Base-by-base conservation (phyloP, 2,329 filamentous ascomycete species). In the Fusarium circinatum region DNA sequence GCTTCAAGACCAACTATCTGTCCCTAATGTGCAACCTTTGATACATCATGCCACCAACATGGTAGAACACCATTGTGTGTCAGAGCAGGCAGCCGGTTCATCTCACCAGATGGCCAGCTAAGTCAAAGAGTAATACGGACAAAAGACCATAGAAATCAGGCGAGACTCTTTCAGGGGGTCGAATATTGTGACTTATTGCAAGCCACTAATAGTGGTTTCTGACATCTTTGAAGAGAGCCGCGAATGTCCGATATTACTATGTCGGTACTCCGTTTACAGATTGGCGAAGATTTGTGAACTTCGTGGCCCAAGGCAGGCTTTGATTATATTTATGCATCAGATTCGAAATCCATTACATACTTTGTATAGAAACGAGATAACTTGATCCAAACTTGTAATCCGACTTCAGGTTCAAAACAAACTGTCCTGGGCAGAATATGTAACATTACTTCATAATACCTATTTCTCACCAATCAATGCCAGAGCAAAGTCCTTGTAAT, bases 401-500 rank as follows among this genome's bases (percentile, higher is more conserved):
- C 8, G 3, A 22, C 3, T 32, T 14, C 15, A 1, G 8, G 3
- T 36, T 26, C 5, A 11, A 8, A 26, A 9, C 4, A 15, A 18
- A 32, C 15, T 8, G 10, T 3, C 6, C 15, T 22, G 15, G 17
- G 2, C 0, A 15, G 1, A 22, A 1, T 6, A 15, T 14, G 2
- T 6, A 52, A 26, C 20, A 18, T n/a, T n/a, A 2, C 8, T 30
- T 55, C 2, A 18, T n/a, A 0, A 18, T 47, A 6, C 18, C 18
- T 76, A 75, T 48, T 76, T 78, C 64, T 80, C 80, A 5, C 76
- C 78, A 38, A 80, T 67, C 22, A 82, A 56, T 12, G 79, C 77
- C 30, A 82, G 38, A 45, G 79, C 76, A 28, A 79, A 52, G 15
- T 80, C 64, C 58, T 80, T 75, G 20, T 78, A 82, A 38, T 80